Evolutionary conservation across 441 rosid genomes (phyloP), one percentile per base, ranked within the genome.

Genomic region (Corymbia citriodora): DNA sequence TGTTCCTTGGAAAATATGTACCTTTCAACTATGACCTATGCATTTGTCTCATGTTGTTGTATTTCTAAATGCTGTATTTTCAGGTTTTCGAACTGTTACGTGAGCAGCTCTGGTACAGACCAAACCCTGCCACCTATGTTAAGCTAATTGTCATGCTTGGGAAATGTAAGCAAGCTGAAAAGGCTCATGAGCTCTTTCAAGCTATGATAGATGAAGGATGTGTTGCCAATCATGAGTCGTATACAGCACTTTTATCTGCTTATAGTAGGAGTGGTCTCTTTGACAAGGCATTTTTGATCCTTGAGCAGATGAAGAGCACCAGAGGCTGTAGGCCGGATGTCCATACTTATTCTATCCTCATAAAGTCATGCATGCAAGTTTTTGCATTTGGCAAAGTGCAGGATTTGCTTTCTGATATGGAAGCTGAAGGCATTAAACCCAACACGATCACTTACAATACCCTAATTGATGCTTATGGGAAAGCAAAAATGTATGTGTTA

Each of bases 61-160:
- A 57, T 33, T 33, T 45, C 49, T 40, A 48, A 55, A 55, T 55
- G 49, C 55, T 90, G 90, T 82, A 29, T 92, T 23, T 88, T 89
- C 93, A 96, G 99, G 97, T 98, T 89, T 98, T 98, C 91, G 97
- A 95, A 40, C 92, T 98, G 88, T 91, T 97, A 45, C 92, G 94
- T 2, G 97, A 95, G 93, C 99, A 97, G 94, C 92, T 98, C 57
- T 98, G 99, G 99, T 96, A 98, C 93, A 95, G 87, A 91, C 96
- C 99, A 18, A 94, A 94, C 91, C 31, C 96, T 89, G 97, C 94
- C 79, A 91, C 95, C 88, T 98, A 97, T 89, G 92, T 98, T 50
- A 96, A 96, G 94, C 94, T 98, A 40, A 95, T 98, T 87, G 96
- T 97, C 89, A 96, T 96, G 99, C 97, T 98, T 65, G 99, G 99